A percentile compares a stretch with the other conserved stretches of the same genome.
Evolutionary conservation across 352 stramenopile species (phyloP).

Genomic region (Pythium rhizo-oryzae): DNA sequence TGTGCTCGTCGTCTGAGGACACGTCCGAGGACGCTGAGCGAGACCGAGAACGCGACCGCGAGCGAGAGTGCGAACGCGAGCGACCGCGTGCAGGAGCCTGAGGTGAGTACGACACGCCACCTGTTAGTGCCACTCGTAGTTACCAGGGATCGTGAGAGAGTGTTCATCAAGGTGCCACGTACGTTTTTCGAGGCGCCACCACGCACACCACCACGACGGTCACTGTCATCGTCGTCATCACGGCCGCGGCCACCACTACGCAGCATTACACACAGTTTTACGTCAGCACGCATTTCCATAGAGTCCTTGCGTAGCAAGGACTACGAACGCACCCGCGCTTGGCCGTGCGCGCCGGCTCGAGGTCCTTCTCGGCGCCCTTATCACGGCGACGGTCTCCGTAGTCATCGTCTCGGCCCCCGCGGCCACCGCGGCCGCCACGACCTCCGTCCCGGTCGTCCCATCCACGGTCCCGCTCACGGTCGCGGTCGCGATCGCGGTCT

Average conservation of each 20-base stretch:
- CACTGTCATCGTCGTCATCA: slow-evolving; percentile 62
- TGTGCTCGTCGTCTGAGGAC: slow-evolving; percentile 68
- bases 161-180: slow-evolving; percentile 9
- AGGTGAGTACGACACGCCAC: not conserved
- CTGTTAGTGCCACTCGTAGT: too few relatives aligned
- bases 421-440: slow-evolving; percentile 17
- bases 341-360: slow-evolving; percentile 36
- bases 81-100: slow-evolving; percentile 33
- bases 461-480: slow-evolving; percentile 24
- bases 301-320: too few relatives aligned
- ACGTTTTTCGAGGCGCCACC: slow-evolving; percentile 46
- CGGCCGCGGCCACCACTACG: slow-evolving; percentile 29
- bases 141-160: too few relatives aligned
- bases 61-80: slow-evolving; percentile 38
- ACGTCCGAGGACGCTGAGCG: slow-evolving; percentile 60
- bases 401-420: slow-evolving; percentile 35
- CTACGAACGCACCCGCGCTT: slow-evolving; percentile 41
- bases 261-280: not conserved
- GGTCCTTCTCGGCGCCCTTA: slow-evolving; percentile 56
- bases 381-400: slow-evolving; percentile 33
- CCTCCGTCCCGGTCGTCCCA: slow-evolving; percentile 25
- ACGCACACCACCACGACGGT: slow-evolving; percentile 40
- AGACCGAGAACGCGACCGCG: slow-evolving; percentile 53
- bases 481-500: slow-evolving; percentile 23
- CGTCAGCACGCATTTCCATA: too few relatives aligned